Evolutionary conservation across 805 yeast genomes (phyloP), one percentile per base, ranked within the genome.

Genomic region (Ogataea ramenticola): DNA sequence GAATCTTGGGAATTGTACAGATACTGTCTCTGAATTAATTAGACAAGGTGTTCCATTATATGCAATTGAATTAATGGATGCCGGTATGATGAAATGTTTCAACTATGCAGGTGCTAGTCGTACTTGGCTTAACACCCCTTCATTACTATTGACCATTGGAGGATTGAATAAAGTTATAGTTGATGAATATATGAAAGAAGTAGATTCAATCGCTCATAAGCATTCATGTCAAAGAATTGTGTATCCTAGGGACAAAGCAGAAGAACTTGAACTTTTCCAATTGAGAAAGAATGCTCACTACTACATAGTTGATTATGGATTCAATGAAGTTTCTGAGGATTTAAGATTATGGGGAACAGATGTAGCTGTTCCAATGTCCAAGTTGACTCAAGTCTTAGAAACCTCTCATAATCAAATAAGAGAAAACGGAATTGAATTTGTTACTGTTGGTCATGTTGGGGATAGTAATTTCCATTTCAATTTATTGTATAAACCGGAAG

Each of bases 31-130:
- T 19, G 71, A 68, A 42, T 60, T 81, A 16, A 72, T 79, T 43
- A 62, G 76, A 39, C 63, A 67, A 9, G 87, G 86, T 20, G 68
- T 77, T 30, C 79, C 73, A 45, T 69, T 80, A 30, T 76, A 79
- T 51, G 86, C 86, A 6, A 73, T 81, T 53, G 88, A 81, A 57
- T 56, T 81, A 14, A 60, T 81, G 56, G 86, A 81, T 55, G 73
- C 74, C 34, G 73, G 72, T 48, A 77, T 78, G 72, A 78, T 81
- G 82, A 60, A 66, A 43, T 71, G 77, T 46, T 72, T 81, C 49
- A 82, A 82, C 58, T 58, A 56, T 24, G 65, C 73, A 4, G 80
- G 77, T 16, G 56, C 67, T 22, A 69, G 73, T 41, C 61, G 66
- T 21, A 66, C 65, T 48, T 82, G 84, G 79, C 57, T 63, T 21